Evolutionary conservation across 116 monocot species (phyloP).

Genomic region (Zostera marina): DNA sequence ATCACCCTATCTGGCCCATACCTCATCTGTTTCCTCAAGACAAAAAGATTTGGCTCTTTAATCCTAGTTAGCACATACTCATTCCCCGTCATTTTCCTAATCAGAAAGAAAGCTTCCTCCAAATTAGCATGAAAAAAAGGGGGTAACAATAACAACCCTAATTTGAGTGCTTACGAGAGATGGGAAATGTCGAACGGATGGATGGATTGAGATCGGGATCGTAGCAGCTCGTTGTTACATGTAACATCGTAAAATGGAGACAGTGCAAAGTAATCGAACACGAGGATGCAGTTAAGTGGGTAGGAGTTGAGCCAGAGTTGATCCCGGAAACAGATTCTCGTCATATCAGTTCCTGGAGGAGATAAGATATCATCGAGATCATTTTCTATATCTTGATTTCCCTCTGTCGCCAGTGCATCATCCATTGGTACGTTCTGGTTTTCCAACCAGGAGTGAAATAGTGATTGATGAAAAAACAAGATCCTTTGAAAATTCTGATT

Average conservation of each 20-base stretch:
- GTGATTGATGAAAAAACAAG: too few relatives aligned
- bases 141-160: background rate
- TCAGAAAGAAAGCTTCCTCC: background rate
- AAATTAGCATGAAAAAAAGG: background rate
- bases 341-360: constrained; percentile 96
- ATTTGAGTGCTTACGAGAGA: constrained; percentile 42
- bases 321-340: constrained; percentile 91
- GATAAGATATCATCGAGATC: constrained; percentile 6
- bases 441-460: too few relatives aligned
- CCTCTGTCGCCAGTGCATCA: too few relatives aligned
- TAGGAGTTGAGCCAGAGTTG: constrained; percentile 89
- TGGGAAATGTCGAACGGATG: constrained; percentile 88
- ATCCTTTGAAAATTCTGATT: too few relatives aligned
- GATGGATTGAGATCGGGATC: constrained; percentile 60
- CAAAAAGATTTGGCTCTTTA: constrained; percentile 91
- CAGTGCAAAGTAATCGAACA: constrained; percentile 96
- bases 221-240: constrained; percentile 96
- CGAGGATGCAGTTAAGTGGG: constrained; percentile 82
- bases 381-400: too few relatives aligned
- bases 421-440: too few relatives aligned
- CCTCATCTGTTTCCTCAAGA: constrained; percentile 90
- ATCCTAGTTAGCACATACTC: constrained; percentile 85
- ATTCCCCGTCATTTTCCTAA: constrained; percentile 89
- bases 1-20: constrained; percentile 79
- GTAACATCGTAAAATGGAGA: constrained; percentile 92